Percentiles rank a stretch among this genome's conserved stretches.
These are phyloP conservation scores for Ceratonia siliqua DNA, from an alignment of 306 rosid genomes.

Conservation along the genomic window DNA sequence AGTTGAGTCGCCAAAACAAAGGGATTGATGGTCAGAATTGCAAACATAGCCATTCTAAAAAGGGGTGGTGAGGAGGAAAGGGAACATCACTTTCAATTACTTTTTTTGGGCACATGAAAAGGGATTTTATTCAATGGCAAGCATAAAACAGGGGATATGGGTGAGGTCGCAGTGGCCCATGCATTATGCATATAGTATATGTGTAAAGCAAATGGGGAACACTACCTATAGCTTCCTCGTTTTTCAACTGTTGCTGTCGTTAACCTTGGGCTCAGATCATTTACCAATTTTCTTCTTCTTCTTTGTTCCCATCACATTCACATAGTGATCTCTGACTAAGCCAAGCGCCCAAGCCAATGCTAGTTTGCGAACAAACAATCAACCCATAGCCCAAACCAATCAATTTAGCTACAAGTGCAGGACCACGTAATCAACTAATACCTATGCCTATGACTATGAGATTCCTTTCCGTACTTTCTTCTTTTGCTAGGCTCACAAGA, in stretches of 20 bases:
- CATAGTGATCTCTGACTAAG: background rate
- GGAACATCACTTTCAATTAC: slow-evolving; percentile 55
- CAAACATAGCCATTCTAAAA: slow-evolving; percentile 32
- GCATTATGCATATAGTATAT: slow-evolving; percentile 5
- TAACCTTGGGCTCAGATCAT: background rate
- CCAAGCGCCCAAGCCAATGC: background rate
- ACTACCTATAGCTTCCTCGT: background rate
- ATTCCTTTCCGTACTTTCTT: no score
- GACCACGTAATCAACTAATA: no score
- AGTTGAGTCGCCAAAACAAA: background rate
- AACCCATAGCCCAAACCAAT: no score
- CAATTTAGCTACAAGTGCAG: no score
- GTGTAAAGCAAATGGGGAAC: slow-evolving; percentile 45
- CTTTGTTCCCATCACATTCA: no score
- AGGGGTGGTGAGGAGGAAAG: slow-evolving; percentile 24
- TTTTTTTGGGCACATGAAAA: slow-evolving; percentile 37
- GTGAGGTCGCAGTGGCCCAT: slow-evolving; percentile 28
- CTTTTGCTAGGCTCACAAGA: background rate
- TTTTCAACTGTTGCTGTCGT: background rate
- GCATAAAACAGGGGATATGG: background rate
- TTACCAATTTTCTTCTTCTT: background rate
- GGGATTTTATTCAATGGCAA: background rate
- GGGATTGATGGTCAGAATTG: slow-evolving; percentile 10
- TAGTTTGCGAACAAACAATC: background rate
- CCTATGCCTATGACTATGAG: no score